These are phyloP conservation scores for Pseudogymnoascus sp. DNA, from an alignment of 2,329 filamentous ascomycete genomes.

Conservation along the genomic window DNA sequence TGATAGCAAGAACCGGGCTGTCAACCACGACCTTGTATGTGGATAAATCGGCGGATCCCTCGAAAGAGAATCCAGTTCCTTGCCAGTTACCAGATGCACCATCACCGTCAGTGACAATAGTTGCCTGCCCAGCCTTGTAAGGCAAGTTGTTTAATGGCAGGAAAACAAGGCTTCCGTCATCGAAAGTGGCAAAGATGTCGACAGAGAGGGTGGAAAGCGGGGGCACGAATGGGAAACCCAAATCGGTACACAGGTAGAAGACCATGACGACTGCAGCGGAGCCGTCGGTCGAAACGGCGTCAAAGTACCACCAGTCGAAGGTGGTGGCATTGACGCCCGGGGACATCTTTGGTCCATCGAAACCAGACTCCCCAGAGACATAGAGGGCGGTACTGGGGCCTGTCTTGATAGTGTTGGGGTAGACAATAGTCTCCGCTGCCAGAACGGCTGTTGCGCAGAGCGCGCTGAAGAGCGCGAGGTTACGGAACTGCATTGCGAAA, in stretches of 20 bases:
- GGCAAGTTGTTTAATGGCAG: conserved; percentile 2
- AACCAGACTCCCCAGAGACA: not conserved
- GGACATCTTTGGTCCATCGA: conserved; percentile 19
- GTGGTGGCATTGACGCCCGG: conserved; percentile 14
- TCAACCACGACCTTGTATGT: conserved; percentile 14
- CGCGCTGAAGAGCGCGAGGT: not conserved
- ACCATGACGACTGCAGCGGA: conserved; percentile 25
- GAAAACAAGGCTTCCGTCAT: conserved; percentile 12
- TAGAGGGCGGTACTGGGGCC: not conserved
- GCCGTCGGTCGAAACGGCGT: conserved; percentile 26
- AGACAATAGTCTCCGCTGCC: not conserved
- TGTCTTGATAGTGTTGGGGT: not conserved
- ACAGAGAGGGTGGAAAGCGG: conserved; percentile 9
- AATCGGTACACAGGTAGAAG: conserved; percentile 25
- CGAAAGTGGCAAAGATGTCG: conserved; percentile 11
- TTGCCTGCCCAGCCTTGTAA: not conserved
- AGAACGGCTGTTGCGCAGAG: not conserved
- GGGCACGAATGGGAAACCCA: conserved; percentile 30
- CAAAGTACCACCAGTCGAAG: conserved; percentile 36
- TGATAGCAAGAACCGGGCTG: conserved; percentile 12
- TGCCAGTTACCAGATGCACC: conserved; percentile 13
- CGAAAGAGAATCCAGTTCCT: conserved; percentile 13
- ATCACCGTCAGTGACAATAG: conserved; percentile 11
- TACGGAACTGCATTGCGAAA: not conserved
- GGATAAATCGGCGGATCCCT: conserved; percentile 12